Percentiles rank a stretch among this genome's conserved stretches.
These are phyloP conservation scores for Colletotrichum liaoningense DNA, from an alignment of 2,329 filamentous ascomycete species.

Conservation along the genomic window DNA sequence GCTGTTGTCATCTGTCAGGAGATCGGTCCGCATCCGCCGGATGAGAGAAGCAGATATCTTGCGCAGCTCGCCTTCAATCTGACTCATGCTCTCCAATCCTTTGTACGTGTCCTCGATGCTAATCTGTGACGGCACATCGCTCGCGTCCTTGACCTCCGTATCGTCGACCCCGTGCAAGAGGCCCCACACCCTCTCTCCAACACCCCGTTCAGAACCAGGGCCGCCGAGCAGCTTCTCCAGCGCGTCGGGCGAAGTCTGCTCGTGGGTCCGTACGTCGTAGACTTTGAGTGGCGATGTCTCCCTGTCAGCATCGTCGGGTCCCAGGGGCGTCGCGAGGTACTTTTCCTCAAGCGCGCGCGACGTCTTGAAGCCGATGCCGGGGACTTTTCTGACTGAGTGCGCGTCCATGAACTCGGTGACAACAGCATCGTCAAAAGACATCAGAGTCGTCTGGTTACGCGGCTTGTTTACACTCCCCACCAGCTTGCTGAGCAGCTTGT, in stretches of 20 bases:
- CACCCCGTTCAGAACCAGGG: constrained; percentile 76
- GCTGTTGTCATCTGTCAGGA: constrained; percentile 64
- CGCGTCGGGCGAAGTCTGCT: constrained; percentile 70
- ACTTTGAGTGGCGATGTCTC: constrained; percentile 66
- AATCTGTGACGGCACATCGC: constrained; percentile 84
- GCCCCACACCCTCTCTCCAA: constrained; percentile 79
- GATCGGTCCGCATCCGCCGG: constrained; percentile 81
- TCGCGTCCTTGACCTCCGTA: constrained; percentile 77
- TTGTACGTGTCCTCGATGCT: constrained; percentile 95
- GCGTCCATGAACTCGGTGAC: constrained; percentile 77
- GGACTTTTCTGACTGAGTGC: constrained; percentile 83
- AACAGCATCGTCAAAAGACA: constrained; percentile 71
- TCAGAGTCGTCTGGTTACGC: constrained; percentile 84
- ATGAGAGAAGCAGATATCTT: constrained; percentile 77
- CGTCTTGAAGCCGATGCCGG: constrained; percentile 87
- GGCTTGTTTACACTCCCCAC: constrained; percentile 89
- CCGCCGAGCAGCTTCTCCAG: constrained; percentile 79
- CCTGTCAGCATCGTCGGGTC: constrained; percentile 23
- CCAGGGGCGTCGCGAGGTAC: constrained; percentile 33
- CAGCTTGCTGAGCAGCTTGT: constrained; percentile 87
- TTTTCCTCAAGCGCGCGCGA: constrained; percentile 57
- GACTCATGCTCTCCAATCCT: constrained; percentile 71
- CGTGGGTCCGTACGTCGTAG: constrained; percentile 70
- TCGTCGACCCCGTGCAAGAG: constrained; percentile 86
- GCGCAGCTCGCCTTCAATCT: constrained; percentile 76